phyloP scores from a whole-genome alignment of 352 stramenopile species.

The Albugo laibachii region DNA sequence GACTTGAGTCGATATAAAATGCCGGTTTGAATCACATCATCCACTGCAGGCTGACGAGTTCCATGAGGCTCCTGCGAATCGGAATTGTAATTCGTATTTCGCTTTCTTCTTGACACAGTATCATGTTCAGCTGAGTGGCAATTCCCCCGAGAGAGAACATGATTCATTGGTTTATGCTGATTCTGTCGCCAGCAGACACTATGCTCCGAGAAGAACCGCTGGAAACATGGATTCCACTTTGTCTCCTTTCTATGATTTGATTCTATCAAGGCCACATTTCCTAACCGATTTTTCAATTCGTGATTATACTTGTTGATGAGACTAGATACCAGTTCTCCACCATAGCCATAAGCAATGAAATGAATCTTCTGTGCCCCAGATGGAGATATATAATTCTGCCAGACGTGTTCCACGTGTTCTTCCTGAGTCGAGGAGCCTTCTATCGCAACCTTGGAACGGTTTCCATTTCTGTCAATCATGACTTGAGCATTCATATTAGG shows the following conservation, averaged over 20 bases:
- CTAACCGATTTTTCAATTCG: slow-evolving; percentile 59
- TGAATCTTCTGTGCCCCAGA: slow-evolving; percentile 68
- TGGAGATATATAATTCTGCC: slow-evolving; percentile 72
- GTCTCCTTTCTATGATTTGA: slow-evolving; percentile 63
- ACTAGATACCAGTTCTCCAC: slow-evolving; percentile 51
- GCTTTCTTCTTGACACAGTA: slow-evolving; percentile 9
- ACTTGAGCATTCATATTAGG: slow-evolving; percentile 81
- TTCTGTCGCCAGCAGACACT: slow-evolving; percentile 53
- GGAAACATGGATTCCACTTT: slow-evolving; percentile 46
- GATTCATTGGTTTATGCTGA: no score
- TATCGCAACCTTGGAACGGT: slow-evolving; percentile 64
- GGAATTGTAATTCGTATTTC: background rate
- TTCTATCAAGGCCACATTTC: slow-evolving; percentile 76
- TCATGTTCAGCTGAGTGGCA: slow-evolving; percentile 35
- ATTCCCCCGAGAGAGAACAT: slow-evolving; percentile 15
- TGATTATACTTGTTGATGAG: slow-evolving; percentile 64
- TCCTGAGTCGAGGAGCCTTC: slow-evolving; percentile 60
- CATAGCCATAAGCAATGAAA: slow-evolving; percentile 77
- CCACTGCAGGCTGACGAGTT: no score
- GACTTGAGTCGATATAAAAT: background rate
- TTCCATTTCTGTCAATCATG: slow-evolving; percentile 32
- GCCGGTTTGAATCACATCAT: no score
- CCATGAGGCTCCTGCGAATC: background rate
- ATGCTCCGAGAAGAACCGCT: slow-evolving; percentile 64
- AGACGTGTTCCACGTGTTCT: slow-evolving; percentile 79